Conservation (phyloP, 768 basidiomycete genomes). For the Peribolospora kevripleyi region DNA sequence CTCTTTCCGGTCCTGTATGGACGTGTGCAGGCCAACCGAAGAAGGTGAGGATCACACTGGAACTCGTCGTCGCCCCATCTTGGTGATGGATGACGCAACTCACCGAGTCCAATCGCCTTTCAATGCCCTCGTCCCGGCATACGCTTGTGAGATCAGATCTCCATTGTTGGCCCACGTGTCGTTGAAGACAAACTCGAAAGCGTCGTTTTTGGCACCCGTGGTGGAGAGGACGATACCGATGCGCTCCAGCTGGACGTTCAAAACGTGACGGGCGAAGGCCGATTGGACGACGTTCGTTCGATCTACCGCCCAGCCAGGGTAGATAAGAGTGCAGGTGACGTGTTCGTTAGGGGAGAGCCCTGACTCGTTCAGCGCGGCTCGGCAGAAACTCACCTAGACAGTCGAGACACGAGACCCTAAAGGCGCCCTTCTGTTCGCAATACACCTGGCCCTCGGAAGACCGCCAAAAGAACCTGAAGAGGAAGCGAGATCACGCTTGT, state of each 20-base stretch:
- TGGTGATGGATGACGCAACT: not conserved
- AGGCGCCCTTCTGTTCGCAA: slow-evolving; percentile 8
- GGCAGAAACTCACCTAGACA: slow-evolving; percentile 8
- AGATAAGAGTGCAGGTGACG: no score
- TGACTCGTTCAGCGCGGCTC: not conserved
- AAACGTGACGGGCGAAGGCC: slow-evolving; percentile 63
- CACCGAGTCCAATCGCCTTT: slow-evolving; percentile 86
- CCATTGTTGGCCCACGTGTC: slow-evolving; percentile 99
- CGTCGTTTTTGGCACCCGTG: slow-evolving; percentile 33
- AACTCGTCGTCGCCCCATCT: no score
- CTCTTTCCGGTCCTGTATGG: slow-evolving; percentile 60
- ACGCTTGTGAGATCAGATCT: slow-evolving; percentile 34
- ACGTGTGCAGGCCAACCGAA: not conserved
- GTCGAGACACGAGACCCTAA: slow-evolving; percentile 13
- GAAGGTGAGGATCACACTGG: not conserved
- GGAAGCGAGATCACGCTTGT: not conserved
- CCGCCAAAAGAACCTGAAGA: slow-evolving; percentile 11
- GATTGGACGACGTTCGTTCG: slow-evolving; percentile 25
- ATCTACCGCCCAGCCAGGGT: not conserved
- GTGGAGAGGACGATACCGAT: slow-evolving; percentile 35
- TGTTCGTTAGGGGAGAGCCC: no score
- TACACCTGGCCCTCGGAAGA: slow-evolving; percentile 2
- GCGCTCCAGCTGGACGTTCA: slow-evolving; percentile 25
- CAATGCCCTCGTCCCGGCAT: slow-evolving; percentile 78
- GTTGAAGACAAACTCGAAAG: slow-evolving; percentile 52